Conservation (phyloP, 345 rosid genomes). For the Gynandropsis gynandra region DNA sequence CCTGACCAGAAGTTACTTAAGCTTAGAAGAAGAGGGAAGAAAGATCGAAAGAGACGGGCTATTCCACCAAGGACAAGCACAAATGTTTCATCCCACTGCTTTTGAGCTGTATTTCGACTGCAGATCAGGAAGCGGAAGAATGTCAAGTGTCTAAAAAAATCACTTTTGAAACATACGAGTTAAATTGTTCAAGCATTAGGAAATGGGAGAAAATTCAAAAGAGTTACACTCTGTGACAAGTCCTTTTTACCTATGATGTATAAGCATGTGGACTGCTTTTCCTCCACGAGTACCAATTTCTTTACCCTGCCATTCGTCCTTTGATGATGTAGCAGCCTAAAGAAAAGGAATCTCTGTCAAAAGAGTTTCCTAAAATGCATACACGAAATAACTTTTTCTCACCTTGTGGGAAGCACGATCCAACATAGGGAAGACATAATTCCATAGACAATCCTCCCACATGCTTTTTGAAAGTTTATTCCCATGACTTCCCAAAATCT, state of each 20-base stretch:
- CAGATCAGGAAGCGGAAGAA: slow-evolving; percentile 23
- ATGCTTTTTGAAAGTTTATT: slow-evolving; percentile 82
- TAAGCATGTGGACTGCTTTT: slow-evolving; percentile 95
- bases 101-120: slow-evolving; percentile 98
- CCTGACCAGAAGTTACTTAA: slow-evolving; percentile 87
- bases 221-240: not conserved
- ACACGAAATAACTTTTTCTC: slow-evolving; percentile 23
- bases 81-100: slow-evolving; percentile 99
- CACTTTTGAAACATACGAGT: slow-evolving; percentile 1
- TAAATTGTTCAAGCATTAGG: slow-evolving; percentile 11
- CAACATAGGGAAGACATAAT: slow-evolving; percentile 84
- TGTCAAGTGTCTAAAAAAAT: slow-evolving; percentile 7
- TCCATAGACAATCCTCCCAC: slow-evolving; percentile 99
- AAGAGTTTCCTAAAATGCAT: slow-evolving; percentile 13
- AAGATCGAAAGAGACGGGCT: slow-evolving; percentile 86
- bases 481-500: slow-evolving; percentile 86
- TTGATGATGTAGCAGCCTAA: slow-evolving; percentile 97
- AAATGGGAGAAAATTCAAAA: slow-evolving; percentile 11
- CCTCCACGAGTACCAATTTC: slow-evolving; percentile 95
- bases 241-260: slow-evolving; percentile 76
- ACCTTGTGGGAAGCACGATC: slow-evolving; percentile 94
- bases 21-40: slow-evolving; percentile 77
- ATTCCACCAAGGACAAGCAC: slow-evolving; percentile 92
- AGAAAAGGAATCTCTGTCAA: slow-evolving; percentile 24
- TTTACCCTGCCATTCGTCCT: slow-evolving; percentile 97